Evolutionary conservation across 2,329 filamentous ascomycete species (phyloP), one percentile per base, ranked within the genome.

Genomic region (Iodosphaeria phyllophila): DNA sequence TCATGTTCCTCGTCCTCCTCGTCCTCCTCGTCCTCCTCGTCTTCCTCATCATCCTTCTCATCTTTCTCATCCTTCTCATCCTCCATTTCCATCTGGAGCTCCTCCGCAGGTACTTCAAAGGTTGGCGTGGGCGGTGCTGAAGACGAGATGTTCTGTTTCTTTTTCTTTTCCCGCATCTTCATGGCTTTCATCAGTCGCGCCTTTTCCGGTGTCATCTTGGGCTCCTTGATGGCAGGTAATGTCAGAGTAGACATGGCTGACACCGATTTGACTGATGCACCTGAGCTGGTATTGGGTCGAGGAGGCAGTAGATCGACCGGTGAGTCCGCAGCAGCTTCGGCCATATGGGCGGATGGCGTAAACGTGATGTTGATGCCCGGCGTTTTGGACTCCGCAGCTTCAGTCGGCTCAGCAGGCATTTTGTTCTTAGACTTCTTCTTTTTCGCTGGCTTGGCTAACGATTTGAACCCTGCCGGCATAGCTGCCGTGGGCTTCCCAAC

Each of bases 151-250:
- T 36, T 47, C 41, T 46, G 46, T 48, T 51, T 54, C 44, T 54
- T 71, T 47, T 82, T 83, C 50, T 77, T 82, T 49, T 91, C 89
- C 26, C 86, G 67, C 36, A 93, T 51, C 48, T 93, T 78, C 52
- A 93, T 64, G 6, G 89, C 89, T 53, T 91, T 93, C 79, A 92
- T 84, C 33, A 98, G 57, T 27, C 89, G 66, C 31, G 79, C 71
- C 53, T 91, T 95, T 47, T 98, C 89, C 1, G 80, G 79, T 2
- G 80, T 82, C 40, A 91, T 75, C 46, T 58, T 38, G 47, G 52
- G 43, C 35, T 56, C 43, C 45, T 42, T 13, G 54, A 44, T 21
- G 57, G 48, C 37, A 60, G 42, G 9, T 58, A 54, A 28, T n/a
- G n/a, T n/a, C n/a, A n/a, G n/a, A n/a, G n/a, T n/a, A n/a, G n/a